These are phyloP conservation scores for Heliosperma pusillum DNA, from an alignment of 148 eudicot genomes.

Conservation along the genomic window DNA sequence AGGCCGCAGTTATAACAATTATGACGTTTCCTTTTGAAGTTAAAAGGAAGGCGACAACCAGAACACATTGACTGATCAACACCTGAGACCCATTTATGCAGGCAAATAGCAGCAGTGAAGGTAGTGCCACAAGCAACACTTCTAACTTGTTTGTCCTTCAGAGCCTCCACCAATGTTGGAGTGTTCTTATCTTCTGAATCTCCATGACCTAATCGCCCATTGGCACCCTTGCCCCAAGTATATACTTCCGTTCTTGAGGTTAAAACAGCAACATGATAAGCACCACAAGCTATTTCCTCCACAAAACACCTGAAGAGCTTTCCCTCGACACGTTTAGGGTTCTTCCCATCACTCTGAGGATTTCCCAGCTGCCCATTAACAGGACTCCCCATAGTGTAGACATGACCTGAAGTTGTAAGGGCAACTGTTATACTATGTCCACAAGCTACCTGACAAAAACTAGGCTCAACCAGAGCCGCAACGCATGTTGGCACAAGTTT, in stretches of 20 bases:
- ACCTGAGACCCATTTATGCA: slow-evolving; percentile 99
- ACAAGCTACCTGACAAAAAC: slow-evolving; percentile 88
- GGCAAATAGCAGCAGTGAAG: slow-evolving; percentile 92
- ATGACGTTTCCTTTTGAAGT: slow-evolving; percentile 96
- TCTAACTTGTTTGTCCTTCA: slow-evolving; percentile 93
- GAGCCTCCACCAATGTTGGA: slow-evolving; percentile 81
- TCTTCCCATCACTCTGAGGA: slow-evolving; percentile 82
- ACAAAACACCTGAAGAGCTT: slow-evolving; percentile 72
- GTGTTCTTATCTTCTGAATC: slow-evolving; percentile 70
- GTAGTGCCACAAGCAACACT: slow-evolving; percentile 92
- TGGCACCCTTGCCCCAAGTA: slow-evolving; percentile 97
- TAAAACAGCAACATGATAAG: slow-evolving; percentile 84
- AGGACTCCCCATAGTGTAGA: slow-evolving; percentile 92
- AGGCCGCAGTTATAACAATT: slow-evolving; percentile 97
- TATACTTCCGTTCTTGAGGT: slow-evolving; percentile 93
- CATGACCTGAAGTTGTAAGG: slow-evolving; percentile 90
- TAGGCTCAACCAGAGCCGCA: slow-evolving; percentile 92
- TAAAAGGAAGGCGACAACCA: slow-evolving; percentile 88
- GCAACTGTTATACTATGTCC: slow-evolving; percentile 94
- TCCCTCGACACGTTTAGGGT: slow-evolving; percentile 79
- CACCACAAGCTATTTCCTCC: slow-evolving; percentile 96
- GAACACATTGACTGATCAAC: slow-evolving; percentile 97
- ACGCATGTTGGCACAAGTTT: slow-evolving; percentile 94
- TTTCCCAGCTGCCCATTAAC: slow-evolving; percentile 94
- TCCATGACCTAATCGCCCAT: slow-evolving; percentile 96